A percentile compares a stretch with the other conserved stretches of the same genome.
These are phyloP conservation scores for Aureobasidium zeae DNA, from an alignment of 2,329 filamentous ascomycete species.

Conservation along the genomic window DNA sequence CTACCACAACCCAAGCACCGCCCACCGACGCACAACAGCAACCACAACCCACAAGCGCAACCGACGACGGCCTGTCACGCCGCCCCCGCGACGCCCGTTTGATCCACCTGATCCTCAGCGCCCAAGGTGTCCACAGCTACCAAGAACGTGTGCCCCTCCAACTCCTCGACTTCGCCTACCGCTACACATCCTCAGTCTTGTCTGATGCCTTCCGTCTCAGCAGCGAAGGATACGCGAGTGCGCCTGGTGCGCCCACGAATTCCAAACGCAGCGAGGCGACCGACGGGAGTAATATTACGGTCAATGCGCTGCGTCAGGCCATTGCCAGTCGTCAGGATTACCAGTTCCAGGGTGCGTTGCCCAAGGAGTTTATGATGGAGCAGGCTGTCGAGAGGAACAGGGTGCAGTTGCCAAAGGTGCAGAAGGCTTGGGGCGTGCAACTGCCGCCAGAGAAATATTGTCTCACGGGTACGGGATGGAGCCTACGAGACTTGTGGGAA, in stretches of 20 bases:
- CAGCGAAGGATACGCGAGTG: constrained; percentile 54
- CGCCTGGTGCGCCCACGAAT: constrained; percentile 14
- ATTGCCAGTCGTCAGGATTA: constrained; percentile 59
- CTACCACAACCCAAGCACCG: constrained; percentile 17
- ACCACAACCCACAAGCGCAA: constrained; percentile 26
- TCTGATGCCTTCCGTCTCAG: constrained; percentile 61
- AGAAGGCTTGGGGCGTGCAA: constrained; percentile 48
- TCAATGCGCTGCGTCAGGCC: constrained; percentile 62
- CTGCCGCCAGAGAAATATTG: constrained; percentile 55
- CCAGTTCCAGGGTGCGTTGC: constrained; percentile 55
- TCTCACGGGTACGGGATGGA: constrained; percentile 48
- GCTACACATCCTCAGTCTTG: constrained; percentile 64
- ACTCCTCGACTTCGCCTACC: constrained; percentile 78
- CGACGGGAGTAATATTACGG: constrained; percentile 47
- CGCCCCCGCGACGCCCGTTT: constrained; percentile 71
- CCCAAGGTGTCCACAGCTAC: constrained; percentile 69
- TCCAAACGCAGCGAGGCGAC: constrained; percentile 22
- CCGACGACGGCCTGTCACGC: constrained; percentile 32
- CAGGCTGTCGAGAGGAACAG: constrained; percentile 64
- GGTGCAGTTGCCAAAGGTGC: constrained; percentile 50
- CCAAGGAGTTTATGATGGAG: constrained; percentile 69
- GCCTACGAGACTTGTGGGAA: constrained; percentile 49
- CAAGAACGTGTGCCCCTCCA: constrained; percentile 74
- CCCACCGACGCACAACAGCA: constrained; percentile 22
- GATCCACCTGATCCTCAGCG: constrained; percentile 69